Evolutionary conservation across 2,329 filamentous ascomycete genomes (phyloP).

Genomic region (Pseudogymnoascus sp.): DNA sequence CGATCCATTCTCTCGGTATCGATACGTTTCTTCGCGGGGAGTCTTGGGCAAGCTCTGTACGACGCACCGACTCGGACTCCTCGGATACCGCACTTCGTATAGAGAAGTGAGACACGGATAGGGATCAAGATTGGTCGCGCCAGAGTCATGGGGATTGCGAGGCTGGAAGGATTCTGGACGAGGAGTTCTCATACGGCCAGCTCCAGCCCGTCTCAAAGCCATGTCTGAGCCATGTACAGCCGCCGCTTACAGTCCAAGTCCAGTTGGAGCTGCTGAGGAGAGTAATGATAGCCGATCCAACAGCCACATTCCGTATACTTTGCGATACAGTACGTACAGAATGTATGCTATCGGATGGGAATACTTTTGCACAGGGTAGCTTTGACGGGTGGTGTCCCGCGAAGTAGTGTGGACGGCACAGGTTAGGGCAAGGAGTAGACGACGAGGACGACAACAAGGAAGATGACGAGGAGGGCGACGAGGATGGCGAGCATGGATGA

Average conservation of each 20-base stretch:
- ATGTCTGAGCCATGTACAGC: background rate
- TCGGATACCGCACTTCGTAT: background rate
- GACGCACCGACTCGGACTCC: background rate
- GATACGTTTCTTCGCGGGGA: background rate
- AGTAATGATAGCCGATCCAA: slow-evolving; percentile 1
- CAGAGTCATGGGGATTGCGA: background rate
- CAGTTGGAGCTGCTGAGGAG: background rate
- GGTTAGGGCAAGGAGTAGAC: background rate
- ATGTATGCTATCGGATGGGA: background rate
- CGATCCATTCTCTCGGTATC: background rate
- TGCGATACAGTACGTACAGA: background rate
- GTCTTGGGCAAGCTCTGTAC: background rate
- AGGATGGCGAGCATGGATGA: background rate
- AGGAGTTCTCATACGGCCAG: background rate
- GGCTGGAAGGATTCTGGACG: background rate
- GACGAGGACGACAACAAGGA: background rate
- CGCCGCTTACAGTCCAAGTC: background rate
- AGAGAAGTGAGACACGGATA: background rate
- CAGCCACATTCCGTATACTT: background rate
- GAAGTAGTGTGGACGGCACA: background rate
- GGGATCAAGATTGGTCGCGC: background rate
- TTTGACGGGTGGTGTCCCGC: background rate
- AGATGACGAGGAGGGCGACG: background rate
- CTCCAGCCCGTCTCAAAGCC: background rate
- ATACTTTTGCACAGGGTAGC: background rate